Evolutionary conservation across 805 yeast genomes (phyloP).

Genomic region (Cyberlindnera misumaiensis): DNA sequence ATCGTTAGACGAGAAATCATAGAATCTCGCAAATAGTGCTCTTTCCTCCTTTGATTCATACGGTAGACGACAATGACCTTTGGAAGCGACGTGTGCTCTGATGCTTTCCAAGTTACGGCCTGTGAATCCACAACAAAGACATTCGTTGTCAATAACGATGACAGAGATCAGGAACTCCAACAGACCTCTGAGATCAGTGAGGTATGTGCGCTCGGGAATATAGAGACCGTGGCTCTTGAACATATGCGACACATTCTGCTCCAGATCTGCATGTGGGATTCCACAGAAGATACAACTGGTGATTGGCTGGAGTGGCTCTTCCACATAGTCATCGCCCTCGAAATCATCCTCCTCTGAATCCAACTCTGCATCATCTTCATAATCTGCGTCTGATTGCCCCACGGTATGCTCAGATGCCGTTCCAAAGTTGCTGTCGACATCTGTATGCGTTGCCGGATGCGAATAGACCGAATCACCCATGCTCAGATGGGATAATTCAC

Average conservation of each 20-base stretch:
- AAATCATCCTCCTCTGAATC: slow-evolving; percentile 23
- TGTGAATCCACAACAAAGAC: slow-evolving; percentile 75
- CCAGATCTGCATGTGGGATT: slow-evolving; percentile 42
- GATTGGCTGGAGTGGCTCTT: slow-evolving; percentile 31
- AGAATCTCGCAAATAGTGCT: slow-evolving; percentile 68
- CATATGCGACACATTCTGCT: slow-evolving; percentile 70
- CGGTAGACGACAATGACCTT: slow-evolving; percentile 85
- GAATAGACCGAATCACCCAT: slow-evolving; percentile 39
- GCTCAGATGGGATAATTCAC: slow-evolving; percentile 51
- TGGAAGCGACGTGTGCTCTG: slow-evolving; percentile 79
- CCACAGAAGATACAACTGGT: slow-evolving; percentile 56
- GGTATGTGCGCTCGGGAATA: slow-evolving; percentile 72
- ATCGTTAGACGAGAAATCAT: slow-evolving; percentile 73
- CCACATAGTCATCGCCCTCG: slow-evolving; percentile 17
- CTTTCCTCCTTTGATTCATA: slow-evolving; percentile 78
- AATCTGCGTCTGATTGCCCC: slow-evolving; percentile 27
- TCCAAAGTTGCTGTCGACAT: slow-evolving; percentile 30
- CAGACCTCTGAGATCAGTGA: slow-evolving; percentile 65
- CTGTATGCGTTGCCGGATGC: slow-evolving; percentile 28
- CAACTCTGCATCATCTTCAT: slow-evolving; percentile 11
- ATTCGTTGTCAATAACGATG: slow-evolving; percentile 75
- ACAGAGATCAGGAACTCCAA: slow-evolving; percentile 72
- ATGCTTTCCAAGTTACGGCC: slow-evolving; percentile 83
- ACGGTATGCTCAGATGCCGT: slow-evolving; percentile 46
- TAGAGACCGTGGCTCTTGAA: slow-evolving; percentile 74